phyloP scores from a whole-genome alignment of 169 alveolate species.

The Plasmodium falciparum region DNA sequence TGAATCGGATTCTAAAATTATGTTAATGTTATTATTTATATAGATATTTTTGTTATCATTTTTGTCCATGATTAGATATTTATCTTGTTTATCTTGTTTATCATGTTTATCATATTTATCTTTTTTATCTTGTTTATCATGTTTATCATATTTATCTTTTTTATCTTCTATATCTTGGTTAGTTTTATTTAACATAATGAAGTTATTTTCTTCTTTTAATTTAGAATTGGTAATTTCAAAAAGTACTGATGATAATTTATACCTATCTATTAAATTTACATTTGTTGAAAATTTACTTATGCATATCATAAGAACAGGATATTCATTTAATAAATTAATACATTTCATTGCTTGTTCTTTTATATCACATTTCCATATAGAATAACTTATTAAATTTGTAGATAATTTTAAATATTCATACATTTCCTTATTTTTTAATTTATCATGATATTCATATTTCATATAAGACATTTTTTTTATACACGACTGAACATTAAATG shows the following conservation, averaged over 20 bases:
- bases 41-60: background rate
- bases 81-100: background rate
- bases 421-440: slow-evolving; percentile 44
- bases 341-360: slow-evolving; percentile 66
- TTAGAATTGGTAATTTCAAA: slow-evolving; percentile 59
- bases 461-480: slow-evolving; percentile 58
- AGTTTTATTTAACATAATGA: slow-evolving; percentile 1
- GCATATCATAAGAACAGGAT: slow-evolving; percentile 69
- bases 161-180: background rate
- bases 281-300: slow-evolving; percentile 42
- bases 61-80: background rate
- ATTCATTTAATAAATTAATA: slow-evolving; percentile 56
- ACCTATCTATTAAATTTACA: slow-evolving; percentile 24
- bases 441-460: slow-evolving; percentile 49
- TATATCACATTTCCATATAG: slow-evolving; percentile 56
- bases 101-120: too few species aligned
- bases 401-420: slow-evolving; percentile 47
- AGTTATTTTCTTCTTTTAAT: slow-evolving; percentile 40
- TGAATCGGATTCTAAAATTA: background rate
- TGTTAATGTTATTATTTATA: background rate
- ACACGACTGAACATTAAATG: slow-evolving; percentile 34
- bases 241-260: slow-evolving; percentile 46
- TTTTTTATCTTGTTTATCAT: too few species aligned
- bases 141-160: too few species aligned
- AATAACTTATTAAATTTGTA: slow-evolving; percentile 34